Conservation (phyloP, 2,329 filamentous ascomycete species). For the Talaromyces islandicus region DNA sequence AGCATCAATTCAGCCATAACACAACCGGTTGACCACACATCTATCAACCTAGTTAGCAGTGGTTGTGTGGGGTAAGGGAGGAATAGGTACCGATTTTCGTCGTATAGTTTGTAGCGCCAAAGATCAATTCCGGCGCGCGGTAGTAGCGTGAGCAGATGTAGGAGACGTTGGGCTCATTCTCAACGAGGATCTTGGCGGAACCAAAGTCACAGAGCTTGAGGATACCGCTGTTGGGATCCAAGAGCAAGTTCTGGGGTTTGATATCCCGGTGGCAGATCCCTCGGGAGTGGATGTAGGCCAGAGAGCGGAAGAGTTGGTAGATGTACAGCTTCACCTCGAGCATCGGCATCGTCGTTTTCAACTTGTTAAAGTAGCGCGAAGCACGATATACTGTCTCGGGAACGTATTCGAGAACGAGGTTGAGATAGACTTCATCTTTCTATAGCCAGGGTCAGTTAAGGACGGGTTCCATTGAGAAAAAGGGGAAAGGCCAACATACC, state of each 20-base stretch:
- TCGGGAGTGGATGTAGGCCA: constrained; percentile 98
- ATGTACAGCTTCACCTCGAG: constrained; percentile 99
- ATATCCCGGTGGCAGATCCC: constrained; percentile 99
- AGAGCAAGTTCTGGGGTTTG: constrained; percentile 94
- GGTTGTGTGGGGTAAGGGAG: not conserved
- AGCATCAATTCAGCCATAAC: constrained; percentile 99
- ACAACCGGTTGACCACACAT: constrained; percentile 98
- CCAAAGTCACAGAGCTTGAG: constrained; percentile 98
- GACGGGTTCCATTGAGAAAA: not conserved
- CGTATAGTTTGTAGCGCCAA: constrained; percentile 98
- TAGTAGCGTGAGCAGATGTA: constrained; percentile 99
- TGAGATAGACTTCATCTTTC: constrained; percentile 99
- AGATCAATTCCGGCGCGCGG: constrained; percentile 94
- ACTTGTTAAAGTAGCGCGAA: constrained; percentile 98
- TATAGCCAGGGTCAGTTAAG: constrained; percentile 29
- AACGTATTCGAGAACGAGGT: constrained; percentile 95
- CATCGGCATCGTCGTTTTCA: constrained; percentile 99
- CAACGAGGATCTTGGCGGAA: constrained; percentile 95
- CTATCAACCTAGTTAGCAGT: constrained; percentile 43
- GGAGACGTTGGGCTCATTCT: constrained; percentile 98
- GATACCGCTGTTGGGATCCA: constrained; percentile 85
- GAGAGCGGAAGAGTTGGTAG: constrained; percentile 96
- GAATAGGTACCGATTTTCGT: constrained; percentile 86
- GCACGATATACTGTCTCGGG: constrained; percentile 98
- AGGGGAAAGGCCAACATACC: constrained; percentile 50